Conservation (phyloP, 331 rosid species). For the Rhamnella rubrinervis region DNA sequence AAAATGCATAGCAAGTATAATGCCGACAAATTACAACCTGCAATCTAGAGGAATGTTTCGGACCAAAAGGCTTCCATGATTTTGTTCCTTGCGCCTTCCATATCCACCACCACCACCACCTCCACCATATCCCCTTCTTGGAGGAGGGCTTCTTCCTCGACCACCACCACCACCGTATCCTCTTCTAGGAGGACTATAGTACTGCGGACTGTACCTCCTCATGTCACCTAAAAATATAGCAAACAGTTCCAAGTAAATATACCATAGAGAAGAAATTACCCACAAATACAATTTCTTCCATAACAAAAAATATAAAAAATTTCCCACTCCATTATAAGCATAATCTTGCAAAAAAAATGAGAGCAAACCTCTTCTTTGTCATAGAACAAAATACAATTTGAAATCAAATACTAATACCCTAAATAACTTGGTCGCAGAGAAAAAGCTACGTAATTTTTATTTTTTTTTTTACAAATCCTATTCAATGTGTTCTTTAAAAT, state of each 20-base stretch:
- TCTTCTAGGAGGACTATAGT: constrained; percentile 86
- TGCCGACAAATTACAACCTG: constrained; percentile 35
- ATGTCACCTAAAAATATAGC: constrained; percentile 23
- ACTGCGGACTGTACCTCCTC: constrained; percentile 90
- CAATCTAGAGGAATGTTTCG: constrained; percentile 97
- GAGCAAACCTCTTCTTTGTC: no score
- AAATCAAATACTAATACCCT: no score
- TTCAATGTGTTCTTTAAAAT: no score
- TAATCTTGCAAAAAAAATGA: no score
- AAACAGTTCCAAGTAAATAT: constrained; percentile 5
- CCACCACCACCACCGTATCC: constrained; percentile 66
- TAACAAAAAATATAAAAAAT: no score
- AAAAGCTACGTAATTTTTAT: no score
- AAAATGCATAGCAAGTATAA: background rate
- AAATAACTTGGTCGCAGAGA: no score
- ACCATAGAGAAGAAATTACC: background rate
- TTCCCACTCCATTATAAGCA: no score
- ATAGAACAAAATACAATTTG: no score
- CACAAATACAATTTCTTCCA: no score
- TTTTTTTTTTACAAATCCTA: no score
- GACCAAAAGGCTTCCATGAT: constrained; percentile 88
- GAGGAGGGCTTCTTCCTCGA: constrained; percentile 57
- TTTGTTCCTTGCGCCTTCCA: constrained; percentile 75
- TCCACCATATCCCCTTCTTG: constrained; percentile 52
- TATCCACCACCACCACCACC: constrained; percentile 26